Conservation (phyloP, 2,329 filamentous ascomycete species). For the Ceratocystis ficicola region DNA sequence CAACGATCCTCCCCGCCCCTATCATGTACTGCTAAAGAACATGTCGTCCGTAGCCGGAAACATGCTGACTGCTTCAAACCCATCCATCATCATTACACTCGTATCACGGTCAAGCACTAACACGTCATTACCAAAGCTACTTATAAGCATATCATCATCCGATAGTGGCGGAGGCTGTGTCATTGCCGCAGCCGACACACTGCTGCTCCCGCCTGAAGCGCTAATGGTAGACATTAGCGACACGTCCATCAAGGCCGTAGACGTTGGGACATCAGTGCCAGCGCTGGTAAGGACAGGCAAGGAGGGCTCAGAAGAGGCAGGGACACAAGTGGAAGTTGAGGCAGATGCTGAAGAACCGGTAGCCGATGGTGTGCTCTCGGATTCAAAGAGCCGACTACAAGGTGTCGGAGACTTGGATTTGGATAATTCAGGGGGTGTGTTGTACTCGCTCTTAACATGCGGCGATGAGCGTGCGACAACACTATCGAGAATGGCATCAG, state of each 20-base stretch:
- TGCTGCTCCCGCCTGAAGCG: constrained; percentile 28
- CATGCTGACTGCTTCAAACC: constrained; percentile 40
- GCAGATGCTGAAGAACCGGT: constrained; percentile 14
- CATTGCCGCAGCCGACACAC: background rate
- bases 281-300: constrained; percentile 47
- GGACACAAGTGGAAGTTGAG: constrained; percentile 8
- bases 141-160: constrained; percentile 36
- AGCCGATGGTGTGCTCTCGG: constrained; percentile 29
- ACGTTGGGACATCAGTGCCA: constrained; percentile 37
- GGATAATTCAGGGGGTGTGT: constrained; percentile 49
- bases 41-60: constrained; percentile 41
- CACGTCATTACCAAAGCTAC: constrained; percentile 35
- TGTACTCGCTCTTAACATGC: constrained; percentile 39
- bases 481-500: constrained; percentile 34
- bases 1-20: background rate
- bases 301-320: constrained; percentile 29
- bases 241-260: constrained; percentile 24
- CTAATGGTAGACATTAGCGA: constrained; percentile 26
- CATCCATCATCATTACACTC: constrained; percentile 41
- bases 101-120: constrained; percentile 37
- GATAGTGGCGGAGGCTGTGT: constrained; percentile 1
- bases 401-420: constrained; percentile 46
- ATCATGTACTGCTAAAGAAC: constrained; percentile 36
- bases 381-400: constrained; percentile 36
- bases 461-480: constrained; percentile 25